Conservation (phyloP, 306 rosid species). For the Prunus mongolica region DNA sequence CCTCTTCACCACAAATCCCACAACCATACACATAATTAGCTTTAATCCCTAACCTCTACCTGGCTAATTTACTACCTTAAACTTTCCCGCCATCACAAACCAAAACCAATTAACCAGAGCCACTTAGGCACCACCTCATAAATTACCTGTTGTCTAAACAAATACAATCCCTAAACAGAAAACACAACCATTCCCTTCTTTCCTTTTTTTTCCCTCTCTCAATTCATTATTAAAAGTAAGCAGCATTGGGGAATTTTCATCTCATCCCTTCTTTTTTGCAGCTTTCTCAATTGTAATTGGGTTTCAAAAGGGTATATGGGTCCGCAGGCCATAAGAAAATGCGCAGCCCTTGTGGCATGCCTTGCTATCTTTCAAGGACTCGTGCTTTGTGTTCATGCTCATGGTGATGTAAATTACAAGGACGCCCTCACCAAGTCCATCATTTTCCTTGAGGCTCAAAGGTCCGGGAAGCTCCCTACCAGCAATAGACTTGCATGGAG, state of each 20-base stretch:
- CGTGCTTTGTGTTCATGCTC: slow-evolving; percentile 32
- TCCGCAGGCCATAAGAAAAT: neutral
- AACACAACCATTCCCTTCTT: neutral
- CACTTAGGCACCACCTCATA: neutral
- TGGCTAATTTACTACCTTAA: neutral
- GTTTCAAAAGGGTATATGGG: neutral
- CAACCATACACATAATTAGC: neutral
- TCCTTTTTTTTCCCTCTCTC: neutral
- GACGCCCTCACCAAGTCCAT: slow-evolving; percentile 85
- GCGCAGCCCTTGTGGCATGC: slow-evolving; percentile 35
- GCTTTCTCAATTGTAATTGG: neutral
- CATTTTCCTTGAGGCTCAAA: slow-evolving; percentile 84
- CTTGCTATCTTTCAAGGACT: slow-evolving; percentile 45
- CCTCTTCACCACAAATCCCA: neutral
- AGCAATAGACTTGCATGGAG: slow-evolving; percentile 70
- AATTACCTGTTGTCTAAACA: neutral
- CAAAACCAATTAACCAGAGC: neutral
- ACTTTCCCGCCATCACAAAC: slow-evolving; percentile 23
- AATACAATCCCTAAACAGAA: neutral
- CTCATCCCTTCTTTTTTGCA: neutral
- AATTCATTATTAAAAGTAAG: neutral
- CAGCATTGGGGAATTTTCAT: neutral
- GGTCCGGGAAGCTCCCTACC: slow-evolving; percentile 93
- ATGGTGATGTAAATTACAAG: slow-evolving; percentile 49
- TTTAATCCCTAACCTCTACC: neutral